Conservation (phyloP, 1,139 yeast species). For the Yamadazyma kanchanaburiensis region DNA sequence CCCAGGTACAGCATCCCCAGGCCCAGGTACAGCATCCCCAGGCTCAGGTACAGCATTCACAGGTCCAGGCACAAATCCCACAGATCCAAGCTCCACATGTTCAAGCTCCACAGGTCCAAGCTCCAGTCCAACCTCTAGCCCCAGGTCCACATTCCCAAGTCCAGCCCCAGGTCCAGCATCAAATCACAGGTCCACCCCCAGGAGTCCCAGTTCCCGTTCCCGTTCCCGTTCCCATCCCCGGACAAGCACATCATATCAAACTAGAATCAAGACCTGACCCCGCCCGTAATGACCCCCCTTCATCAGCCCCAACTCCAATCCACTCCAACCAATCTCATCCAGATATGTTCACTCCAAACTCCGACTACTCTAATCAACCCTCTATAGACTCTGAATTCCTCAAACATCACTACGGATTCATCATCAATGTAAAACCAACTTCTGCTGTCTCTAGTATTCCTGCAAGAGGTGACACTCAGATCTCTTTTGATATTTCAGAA, state of each 20-base stretch:
- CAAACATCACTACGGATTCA: conserved; percentile 1
- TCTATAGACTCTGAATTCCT: conserved; percentile 2
- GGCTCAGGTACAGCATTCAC: background rate
- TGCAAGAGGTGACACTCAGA: conserved; percentile 1
- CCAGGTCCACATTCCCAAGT: no score
- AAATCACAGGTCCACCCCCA: no score
- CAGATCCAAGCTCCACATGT: background rate
- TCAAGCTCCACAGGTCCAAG: background rate
- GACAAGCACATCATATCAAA: no score
- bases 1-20: background rate
- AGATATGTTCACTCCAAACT: background rate
- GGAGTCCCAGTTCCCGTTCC: no score
- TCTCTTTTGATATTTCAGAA: no score
- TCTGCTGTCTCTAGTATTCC: background rate
- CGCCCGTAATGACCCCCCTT: background rate
- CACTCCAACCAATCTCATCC: conserved; percentile 1
- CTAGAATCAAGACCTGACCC: background rate
- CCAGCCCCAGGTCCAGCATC: no score
- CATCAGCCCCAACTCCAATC: background rate
- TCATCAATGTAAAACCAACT: background rate
- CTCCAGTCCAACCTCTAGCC: no score
- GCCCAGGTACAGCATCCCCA: conserved; percentile 1
- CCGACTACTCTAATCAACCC: background rate
- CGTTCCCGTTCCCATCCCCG: no score
- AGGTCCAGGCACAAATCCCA: background rate